A percentile compares a stretch with the other conserved stretches of the same genome.
Evolutionary conservation across 2,329 filamentous ascomycete genomes (phyloP).

Genomic region (Atkinsonella texensis): DNA sequence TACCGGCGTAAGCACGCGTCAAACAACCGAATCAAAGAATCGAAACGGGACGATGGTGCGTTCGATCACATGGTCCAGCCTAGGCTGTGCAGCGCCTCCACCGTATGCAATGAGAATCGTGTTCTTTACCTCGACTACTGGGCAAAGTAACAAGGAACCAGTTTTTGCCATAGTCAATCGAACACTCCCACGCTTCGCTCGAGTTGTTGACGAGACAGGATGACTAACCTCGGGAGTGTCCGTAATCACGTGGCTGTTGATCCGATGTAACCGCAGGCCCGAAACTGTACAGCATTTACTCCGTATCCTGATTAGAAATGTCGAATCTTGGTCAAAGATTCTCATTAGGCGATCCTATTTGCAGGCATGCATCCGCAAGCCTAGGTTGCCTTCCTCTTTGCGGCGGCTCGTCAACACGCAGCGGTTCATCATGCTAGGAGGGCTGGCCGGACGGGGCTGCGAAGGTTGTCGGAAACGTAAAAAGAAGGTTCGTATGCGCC

Average conservation of each 20-base stretch:
- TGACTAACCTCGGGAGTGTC: neutral
- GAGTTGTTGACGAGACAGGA: neutral
- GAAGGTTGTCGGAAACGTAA: slow-evolving; percentile 6
- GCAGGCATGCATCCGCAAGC: slow-evolving; percentile 1
- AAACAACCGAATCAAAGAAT: neutral
- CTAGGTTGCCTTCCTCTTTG: neutral
- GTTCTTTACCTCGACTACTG: neutral
- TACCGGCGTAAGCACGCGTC: too few species aligned
- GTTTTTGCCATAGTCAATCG: neutral
- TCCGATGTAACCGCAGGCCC: neutral
- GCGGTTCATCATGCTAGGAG: slow-evolving; percentile 1
- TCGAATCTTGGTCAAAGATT: neutral
- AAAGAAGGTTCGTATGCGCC: slow-evolving; percentile 6
- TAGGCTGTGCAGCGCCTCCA: neutral
- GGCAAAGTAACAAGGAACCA: neutral
- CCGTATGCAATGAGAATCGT: neutral
- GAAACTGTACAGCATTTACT: neutral
- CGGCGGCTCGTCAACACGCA: neutral
- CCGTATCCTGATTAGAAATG: neutral
- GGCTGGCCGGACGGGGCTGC: slow-evolving; percentile 2
- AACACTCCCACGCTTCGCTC: neutral
- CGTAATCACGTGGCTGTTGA: slow-evolving; percentile 1
- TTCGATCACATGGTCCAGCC: neutral
- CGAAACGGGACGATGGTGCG: neutral
- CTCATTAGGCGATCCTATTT: neutral